A percentile compares a stretch with the other conserved stretches of the same genome.
Conservation (phyloP, 2,329 filamentous ascomycete species). For the Fusarium fracticaudum region DNA sequence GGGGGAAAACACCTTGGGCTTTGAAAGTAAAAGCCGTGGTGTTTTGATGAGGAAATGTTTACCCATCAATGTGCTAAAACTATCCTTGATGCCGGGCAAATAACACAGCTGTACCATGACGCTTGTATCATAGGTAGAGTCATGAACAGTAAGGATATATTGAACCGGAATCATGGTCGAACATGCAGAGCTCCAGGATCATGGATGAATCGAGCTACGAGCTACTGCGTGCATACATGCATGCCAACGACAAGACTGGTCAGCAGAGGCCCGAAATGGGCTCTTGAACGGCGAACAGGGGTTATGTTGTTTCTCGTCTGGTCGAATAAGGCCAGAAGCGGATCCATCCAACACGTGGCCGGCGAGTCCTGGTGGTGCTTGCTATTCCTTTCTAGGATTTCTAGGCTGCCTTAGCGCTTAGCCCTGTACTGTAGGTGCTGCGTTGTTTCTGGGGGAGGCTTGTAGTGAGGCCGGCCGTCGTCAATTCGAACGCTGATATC, state of each 20-base stretch:
- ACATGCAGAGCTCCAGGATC: constrained; percentile 5
- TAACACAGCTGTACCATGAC: background rate
- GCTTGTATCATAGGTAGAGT: background rate
- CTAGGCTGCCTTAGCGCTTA: constrained; percentile 19
- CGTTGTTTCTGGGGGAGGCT: constrained; percentile 1
- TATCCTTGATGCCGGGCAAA: background rate
- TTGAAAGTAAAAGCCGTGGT: background rate
- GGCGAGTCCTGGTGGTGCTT: constrained; percentile 22
- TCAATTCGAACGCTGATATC: background rate
- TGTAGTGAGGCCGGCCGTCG: background rate
- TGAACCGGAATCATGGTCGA: constrained; percentile 15
- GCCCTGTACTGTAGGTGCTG: constrained; percentile 21
- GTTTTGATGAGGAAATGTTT: background rate
- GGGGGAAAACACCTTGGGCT: background rate
- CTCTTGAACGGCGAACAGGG: constrained; percentile 27
- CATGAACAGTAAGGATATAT: constrained; percentile 13
- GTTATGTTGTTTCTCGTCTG: constrained; percentile 33
- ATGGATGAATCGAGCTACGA: constrained; percentile 9
- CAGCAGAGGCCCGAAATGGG: constrained; percentile 25
- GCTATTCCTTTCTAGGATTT: constrained; percentile 18
- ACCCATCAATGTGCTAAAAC: background rate
- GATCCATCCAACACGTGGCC: constrained; percentile 43
- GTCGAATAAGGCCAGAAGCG: constrained; percentile 36
- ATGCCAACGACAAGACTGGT: constrained; percentile 16
- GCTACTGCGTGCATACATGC: background rate